phyloP scores from a whole-genome alignment of 208 protist genomes.

The Wallacemonas sp. region DNA sequence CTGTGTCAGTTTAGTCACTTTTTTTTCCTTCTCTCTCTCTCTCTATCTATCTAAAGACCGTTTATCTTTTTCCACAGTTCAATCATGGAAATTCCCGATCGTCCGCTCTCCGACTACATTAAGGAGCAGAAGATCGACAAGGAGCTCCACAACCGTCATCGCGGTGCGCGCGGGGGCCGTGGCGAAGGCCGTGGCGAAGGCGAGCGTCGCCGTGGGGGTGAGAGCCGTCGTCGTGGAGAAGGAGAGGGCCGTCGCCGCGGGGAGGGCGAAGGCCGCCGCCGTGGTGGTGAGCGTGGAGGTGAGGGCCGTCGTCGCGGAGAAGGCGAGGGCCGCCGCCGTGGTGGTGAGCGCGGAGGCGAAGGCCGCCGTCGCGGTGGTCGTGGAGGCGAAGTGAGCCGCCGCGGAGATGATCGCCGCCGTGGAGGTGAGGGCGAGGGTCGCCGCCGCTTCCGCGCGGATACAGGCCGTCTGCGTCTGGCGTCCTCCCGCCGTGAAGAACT shows the following conservation, averaged over 20 bases:
- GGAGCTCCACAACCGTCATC: conserved; percentile 52
- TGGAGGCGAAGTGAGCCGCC: not conserved
- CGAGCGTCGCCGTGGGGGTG: conserved; percentile 8
- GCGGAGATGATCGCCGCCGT: not conserved
- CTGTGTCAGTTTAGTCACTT: not conserved
- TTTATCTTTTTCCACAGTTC: too few relatives aligned
- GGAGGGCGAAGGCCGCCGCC: conserved; percentile 1
- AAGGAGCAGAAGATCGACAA: conserved; percentile 87
- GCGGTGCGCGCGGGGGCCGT: conserved; percentile 24
- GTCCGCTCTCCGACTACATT: conserved; percentile 82
- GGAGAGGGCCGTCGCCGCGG: not conserved
- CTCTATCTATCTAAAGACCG: not conserved
- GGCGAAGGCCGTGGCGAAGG: conserved; percentile 10
- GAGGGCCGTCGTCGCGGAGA: not conserved
- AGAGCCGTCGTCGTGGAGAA: not conserved
- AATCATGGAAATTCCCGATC: conserved; percentile 85
- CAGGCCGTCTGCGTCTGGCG: conserved; percentile 10
- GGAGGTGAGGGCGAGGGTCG: conserved; percentile 12
- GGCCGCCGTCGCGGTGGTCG: conserved; percentile 3
- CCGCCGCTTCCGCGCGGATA: conserved; percentile 12
- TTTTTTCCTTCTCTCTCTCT: conserved; percentile 14
- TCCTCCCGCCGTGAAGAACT: conserved; percentile 8
- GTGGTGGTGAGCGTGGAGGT: not conserved
- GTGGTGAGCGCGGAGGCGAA: not conserved
- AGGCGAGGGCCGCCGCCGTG: conserved; percentile 1